phyloP scores from a whole-genome alignment of 257 asterid species.

The Ballota nigra region DNA sequence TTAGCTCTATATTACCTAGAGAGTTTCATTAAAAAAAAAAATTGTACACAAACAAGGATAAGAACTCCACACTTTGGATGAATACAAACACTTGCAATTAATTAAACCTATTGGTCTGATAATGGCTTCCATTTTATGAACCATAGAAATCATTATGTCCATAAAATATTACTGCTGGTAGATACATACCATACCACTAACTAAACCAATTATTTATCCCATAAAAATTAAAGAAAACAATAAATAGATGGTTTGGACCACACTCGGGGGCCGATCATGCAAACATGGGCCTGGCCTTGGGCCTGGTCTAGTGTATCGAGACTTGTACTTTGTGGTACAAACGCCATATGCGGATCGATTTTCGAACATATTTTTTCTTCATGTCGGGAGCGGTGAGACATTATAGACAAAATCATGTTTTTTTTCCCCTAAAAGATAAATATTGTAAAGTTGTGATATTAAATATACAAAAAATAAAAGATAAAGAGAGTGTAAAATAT shows the following conservation, averaged over 20 bases:
- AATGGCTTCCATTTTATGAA: background rate
- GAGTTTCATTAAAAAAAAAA: too few species aligned
- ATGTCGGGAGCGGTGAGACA: constrained; percentile 42
- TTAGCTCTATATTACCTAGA: too few species aligned
- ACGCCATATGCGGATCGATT: background rate
- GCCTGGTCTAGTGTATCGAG: constrained; percentile 21
- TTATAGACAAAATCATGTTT: constrained; percentile 14
- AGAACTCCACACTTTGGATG: background rate
- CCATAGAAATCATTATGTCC: background rate
- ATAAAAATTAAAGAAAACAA: background rate
- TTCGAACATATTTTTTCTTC: constrained; percentile 2
- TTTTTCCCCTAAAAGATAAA: background rate
- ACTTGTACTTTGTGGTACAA: constrained; percentile 22
- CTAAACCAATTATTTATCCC: background rate
- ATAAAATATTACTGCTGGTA: too few species aligned
- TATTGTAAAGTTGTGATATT: too few species aligned
- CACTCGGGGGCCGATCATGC: constrained; percentile 7
- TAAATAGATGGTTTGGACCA: constrained; percentile 6
- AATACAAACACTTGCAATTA: background rate
- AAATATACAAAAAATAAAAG: too few species aligned
- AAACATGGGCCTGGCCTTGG: constrained; percentile 18
- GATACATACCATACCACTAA: too few species aligned
- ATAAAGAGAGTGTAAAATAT: too few species aligned
- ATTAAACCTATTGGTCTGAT: background rate
- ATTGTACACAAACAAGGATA: too few species aligned